phyloP scores from a whole-genome alignment of 768 basidiomycete species.

The Suillus subluteus region DNA sequence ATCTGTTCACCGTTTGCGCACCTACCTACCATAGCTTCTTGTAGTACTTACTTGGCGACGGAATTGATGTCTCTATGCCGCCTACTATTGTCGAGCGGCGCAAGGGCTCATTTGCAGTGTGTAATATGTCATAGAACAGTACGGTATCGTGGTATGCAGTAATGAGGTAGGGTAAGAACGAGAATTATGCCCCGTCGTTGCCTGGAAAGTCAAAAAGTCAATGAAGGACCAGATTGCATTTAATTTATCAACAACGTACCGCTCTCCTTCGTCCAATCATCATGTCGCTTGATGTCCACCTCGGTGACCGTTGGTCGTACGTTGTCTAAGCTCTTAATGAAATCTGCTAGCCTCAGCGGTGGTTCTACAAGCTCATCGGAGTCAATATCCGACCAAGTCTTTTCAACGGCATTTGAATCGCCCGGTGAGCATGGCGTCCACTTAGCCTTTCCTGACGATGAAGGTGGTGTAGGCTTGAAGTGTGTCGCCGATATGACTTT shows the following conservation, averaged over 20 bases:
- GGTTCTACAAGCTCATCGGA: conserved; percentile 93
- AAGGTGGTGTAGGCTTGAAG: conserved; percentile 65
- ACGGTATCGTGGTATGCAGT: conserved; percentile 1
- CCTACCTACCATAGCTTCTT: conserved; percentile 25
- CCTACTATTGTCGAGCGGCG: neutral
- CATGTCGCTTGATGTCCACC: conserved; percentile 83
- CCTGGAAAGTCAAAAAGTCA: conserved; percentile 18
- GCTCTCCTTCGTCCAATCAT: conserved; percentile 84
- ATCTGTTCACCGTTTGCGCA: neutral
- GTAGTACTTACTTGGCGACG: conserved; percentile 19
- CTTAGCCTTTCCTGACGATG: conserved; percentile 43
- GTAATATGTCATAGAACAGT: conserved; percentile 3
- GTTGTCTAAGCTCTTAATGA: conserved; percentile 75
- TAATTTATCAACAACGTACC: conserved; percentile 50
- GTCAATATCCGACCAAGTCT: conserved; percentile 85
- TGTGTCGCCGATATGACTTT: conserved; percentile 96
- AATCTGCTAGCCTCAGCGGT: conserved; percentile 74
- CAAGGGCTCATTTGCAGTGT: neutral
- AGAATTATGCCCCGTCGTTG: conserved; percentile 36
- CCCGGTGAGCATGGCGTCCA: conserved; percentile 98
- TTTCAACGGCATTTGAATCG: conserved; percentile 82
- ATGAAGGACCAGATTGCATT: neutral
- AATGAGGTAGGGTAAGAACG: conserved; percentile 12
- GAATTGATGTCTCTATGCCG: conserved; percentile 6
- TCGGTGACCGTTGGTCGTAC: conserved; percentile 89